phyloP scores from a whole-genome alignment of 257 asterid species.

The Ehretia macrophylla region DNA sequence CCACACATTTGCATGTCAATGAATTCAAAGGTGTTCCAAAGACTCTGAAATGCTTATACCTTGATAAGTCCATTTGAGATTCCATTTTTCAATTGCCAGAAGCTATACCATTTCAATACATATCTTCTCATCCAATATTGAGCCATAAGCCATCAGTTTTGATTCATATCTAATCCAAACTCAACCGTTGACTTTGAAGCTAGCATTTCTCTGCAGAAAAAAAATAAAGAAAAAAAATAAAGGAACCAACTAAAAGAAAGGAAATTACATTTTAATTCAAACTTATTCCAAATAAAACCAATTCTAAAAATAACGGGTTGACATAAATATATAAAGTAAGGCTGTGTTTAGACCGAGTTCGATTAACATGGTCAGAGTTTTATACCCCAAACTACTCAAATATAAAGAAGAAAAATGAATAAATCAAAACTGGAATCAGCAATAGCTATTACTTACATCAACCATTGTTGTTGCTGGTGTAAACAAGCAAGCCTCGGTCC shows the following conservation, averaged over 20 bases:
- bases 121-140: slow-evolving; percentile 1
- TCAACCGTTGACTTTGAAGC: neutral
- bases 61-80: slow-evolving; percentile 46
- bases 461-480: neutral
- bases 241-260: neutral
- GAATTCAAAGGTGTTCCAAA: slow-evolving; percentile 44
- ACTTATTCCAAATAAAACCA: neutral
- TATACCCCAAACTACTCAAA: too few relatives aligned
- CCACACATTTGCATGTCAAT: slow-evolving; percentile 51
- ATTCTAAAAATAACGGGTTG: neutral
- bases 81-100: slow-evolving; percentile 12
- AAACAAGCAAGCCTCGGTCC: too few relatives aligned
- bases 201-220: neutral
- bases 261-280: neutral
- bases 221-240: neutral
- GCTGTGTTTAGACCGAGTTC: too few relatives aligned
- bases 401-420: neutral
- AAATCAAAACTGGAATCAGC: neutral
- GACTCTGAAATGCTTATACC: slow-evolving; percentile 51
- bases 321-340: neutral
- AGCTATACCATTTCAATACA: slow-evolving; percentile 15
- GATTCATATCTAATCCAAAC: neutral
- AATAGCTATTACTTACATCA: neutral
- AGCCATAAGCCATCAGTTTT: neutral
- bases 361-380: too few relatives aligned